These are phyloP conservation scores for Farysia itapuensis DNA, from an alignment of 1,284 basidiomycete species.

Conservation along the genomic window DNA sequence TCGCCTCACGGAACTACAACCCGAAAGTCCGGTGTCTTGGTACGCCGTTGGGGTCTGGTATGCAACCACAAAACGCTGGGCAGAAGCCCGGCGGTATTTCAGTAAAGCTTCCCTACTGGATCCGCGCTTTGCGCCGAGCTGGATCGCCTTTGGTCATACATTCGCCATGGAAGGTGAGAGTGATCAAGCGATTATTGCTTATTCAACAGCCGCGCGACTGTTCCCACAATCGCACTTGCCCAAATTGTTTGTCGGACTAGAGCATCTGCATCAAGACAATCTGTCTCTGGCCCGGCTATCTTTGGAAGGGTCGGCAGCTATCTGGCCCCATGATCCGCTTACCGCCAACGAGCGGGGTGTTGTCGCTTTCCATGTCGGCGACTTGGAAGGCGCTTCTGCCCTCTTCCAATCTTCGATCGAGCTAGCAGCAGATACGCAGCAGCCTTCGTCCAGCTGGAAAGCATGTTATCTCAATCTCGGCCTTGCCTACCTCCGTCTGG, in stretches of 20 bases:
- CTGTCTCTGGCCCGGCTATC: slow-evolving; percentile 81
- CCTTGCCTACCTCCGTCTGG: slow-evolving; percentile 21
- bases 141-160: slow-evolving; percentile 96
- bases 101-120: slow-evolving; percentile 95
- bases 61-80: slow-evolving; percentile 74
- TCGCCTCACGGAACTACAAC: slow-evolving; percentile 84
- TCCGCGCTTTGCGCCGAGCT: slow-evolving; percentile 89
- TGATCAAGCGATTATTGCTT: slow-evolving; percentile 95
- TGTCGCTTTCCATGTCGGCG: slow-evolving; percentile 80
- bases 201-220: slow-evolving; percentile 90
- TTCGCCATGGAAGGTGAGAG: slow-evolving; percentile 94
- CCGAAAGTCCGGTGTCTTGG: slow-evolving; percentile 90
- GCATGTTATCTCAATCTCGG: slow-evolving; percentile 71
- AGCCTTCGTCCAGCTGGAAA: slow-evolving; percentile 78
- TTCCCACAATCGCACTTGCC: slow-evolving; percentile 93
- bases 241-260: slow-evolving; percentile 95
- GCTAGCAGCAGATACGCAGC: slow-evolving; percentile 70
- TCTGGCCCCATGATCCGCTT: slow-evolving; percentile 84
- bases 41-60: slow-evolving; percentile 99
- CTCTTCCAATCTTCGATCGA: slow-evolving; percentile 63
- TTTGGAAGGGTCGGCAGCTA: slow-evolving; percentile 74
- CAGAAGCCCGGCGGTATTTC: slow-evolving; percentile 55
- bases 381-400: slow-evolving; percentile 70
- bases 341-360: slow-evolving; percentile 90
- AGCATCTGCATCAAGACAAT: slow-evolving; percentile 88